Evolutionary conservation across 148 eudicot species (phyloP).

Genomic region (Cornus kousa): DNA sequence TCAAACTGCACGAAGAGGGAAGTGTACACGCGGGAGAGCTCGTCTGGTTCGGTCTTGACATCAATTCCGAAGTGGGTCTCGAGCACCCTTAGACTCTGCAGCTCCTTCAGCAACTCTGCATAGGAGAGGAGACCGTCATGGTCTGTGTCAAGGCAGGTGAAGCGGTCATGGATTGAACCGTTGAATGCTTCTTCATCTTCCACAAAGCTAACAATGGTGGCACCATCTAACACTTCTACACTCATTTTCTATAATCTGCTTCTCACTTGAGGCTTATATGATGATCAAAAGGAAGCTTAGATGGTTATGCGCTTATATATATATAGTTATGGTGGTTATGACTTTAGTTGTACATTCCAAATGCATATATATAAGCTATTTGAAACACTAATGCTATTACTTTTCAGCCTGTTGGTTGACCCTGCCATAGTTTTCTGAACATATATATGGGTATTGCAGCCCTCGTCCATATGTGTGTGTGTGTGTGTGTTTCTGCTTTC

Average conservation of each 20-base stretch:
- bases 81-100: conserved; percentile 20
- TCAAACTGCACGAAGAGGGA: conserved; percentile 17
- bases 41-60: conserved; percentile 7
- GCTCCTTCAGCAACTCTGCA: conserved; percentile 22
- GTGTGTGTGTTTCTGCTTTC: no score
- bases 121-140: conserved; percentile 22
- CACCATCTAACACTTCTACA: conserved; percentile 11
- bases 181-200: conserved; percentile 19
- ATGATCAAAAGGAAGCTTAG: neutral
- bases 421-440: no score
- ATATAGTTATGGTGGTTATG: neutral
- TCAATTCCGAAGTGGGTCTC: conserved; percentile 23
- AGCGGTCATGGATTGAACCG: conserved; percentile 4
- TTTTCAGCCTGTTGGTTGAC: no score
- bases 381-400: no score
- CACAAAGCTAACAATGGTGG: conserved; percentile 6
- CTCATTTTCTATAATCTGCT: neutral
- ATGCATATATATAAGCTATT: no score
- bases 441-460: no score
- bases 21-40: conserved; percentile 10
- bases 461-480: no score
- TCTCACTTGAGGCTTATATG: no score
- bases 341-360: neutral
- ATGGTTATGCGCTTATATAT: neutral
- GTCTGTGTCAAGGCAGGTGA: conserved; percentile 15